Evolutionary conservation across 2,329 filamentous ascomycete genomes (phyloP).

Genomic region (Colletotrichum scovillei): DNA sequence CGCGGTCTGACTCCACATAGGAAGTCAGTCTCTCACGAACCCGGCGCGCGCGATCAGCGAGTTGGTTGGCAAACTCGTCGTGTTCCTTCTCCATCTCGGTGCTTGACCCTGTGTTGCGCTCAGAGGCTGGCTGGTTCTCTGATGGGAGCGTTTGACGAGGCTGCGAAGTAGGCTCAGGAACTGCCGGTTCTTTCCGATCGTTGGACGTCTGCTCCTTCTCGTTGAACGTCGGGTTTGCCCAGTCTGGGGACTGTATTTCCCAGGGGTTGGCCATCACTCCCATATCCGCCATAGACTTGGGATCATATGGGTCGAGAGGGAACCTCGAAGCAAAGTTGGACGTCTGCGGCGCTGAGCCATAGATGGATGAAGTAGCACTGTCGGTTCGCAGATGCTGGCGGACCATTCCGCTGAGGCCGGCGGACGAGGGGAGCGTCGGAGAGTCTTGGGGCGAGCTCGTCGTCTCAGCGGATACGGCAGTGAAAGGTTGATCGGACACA

Average conservation of each 20-base stretch:
- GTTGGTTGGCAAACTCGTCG: slow-evolving; percentile 79
- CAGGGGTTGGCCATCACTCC: slow-evolving; percentile 55
- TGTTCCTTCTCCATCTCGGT: slow-evolving; percentile 62
- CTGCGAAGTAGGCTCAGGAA: background rate
- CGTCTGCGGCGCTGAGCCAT: slow-evolving; percentile 60
- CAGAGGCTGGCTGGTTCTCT: background rate
- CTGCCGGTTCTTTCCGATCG: background rate
- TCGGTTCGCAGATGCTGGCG: slow-evolving; percentile 84
- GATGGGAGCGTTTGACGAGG: background rate
- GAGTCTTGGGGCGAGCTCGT: slow-evolving; percentile 68
- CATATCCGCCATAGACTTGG: slow-evolving; percentile 44
- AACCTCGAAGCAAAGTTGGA: slow-evolving; percentile 52
- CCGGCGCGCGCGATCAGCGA: slow-evolving; percentile 76
- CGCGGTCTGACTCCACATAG: slow-evolving; percentile 70
- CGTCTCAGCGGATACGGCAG: slow-evolving; percentile 37
- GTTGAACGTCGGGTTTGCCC: slow-evolving; percentile 32
- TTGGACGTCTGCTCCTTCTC: background rate
- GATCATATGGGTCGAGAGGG: slow-evolving; percentile 46
- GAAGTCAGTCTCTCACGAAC: slow-evolving; percentile 80
- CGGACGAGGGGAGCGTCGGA: slow-evolving; percentile 78
- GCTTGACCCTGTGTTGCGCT: slow-evolving; percentile 22
- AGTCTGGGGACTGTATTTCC: slow-evolving; percentile 46
- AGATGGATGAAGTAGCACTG: slow-evolving; percentile 86
- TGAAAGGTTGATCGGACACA: slow-evolving; percentile 39
- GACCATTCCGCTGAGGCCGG: slow-evolving; percentile 83